phyloP scores from a whole-genome alignment of 805 yeast species.

The Zygosaccharomyces bailii region DNA sequence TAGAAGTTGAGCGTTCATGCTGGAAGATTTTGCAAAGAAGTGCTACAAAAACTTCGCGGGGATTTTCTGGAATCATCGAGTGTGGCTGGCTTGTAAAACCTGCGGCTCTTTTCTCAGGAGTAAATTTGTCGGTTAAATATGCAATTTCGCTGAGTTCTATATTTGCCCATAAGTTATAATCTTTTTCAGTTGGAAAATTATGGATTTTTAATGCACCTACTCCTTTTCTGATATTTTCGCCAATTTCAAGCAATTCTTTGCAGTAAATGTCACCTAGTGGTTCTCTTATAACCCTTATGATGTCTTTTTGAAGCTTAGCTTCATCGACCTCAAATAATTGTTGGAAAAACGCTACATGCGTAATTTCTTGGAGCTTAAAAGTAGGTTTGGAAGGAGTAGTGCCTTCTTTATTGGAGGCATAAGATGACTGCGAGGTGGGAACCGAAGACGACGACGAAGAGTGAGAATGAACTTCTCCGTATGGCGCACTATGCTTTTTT shows the following conservation, averaged over 20 bases:
- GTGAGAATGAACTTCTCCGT: slow-evolving; percentile 1
- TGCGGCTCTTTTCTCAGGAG: slow-evolving; percentile 4
- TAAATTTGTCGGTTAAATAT: slow-evolving; percentile 28
- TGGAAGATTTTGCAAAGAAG: slow-evolving; percentile 44
- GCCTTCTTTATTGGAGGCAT: neutral
- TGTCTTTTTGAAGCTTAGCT: slow-evolving; percentile 51
- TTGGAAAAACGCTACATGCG: slow-evolving; percentile 46
- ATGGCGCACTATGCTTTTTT: slow-evolving; percentile 6
- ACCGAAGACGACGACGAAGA: neutral
- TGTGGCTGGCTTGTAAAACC: neutral
- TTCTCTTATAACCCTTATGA: slow-evolving; percentile 33
- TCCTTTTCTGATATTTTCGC: slow-evolving; percentile 22
- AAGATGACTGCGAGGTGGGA: too few relatives aligned
- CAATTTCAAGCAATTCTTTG: slow-evolving; percentile 15
- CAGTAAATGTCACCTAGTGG: slow-evolving; percentile 22
- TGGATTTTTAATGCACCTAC: slow-evolving; percentile 31
- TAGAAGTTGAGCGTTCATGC: slow-evolving; percentile 30
- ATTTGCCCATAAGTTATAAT: slow-evolving; percentile 43
- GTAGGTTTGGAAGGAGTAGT: slow-evolving; percentile 40
- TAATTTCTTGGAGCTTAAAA: slow-evolving; percentile 53
- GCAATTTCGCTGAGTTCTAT: slow-evolving; percentile 36
- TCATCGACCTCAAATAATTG: slow-evolving; percentile 49
- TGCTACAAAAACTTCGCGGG: slow-evolving; percentile 40
- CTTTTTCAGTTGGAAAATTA: slow-evolving; percentile 38
- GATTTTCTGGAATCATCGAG: slow-evolving; percentile 40